Percentiles rank a stretch among this genome's conserved stretches.
These are phyloP conservation scores for Neospermospora avenae DNA, from an alignment of 2,329 filamentous ascomycete genomes.

Conservation along the genomic window DNA sequence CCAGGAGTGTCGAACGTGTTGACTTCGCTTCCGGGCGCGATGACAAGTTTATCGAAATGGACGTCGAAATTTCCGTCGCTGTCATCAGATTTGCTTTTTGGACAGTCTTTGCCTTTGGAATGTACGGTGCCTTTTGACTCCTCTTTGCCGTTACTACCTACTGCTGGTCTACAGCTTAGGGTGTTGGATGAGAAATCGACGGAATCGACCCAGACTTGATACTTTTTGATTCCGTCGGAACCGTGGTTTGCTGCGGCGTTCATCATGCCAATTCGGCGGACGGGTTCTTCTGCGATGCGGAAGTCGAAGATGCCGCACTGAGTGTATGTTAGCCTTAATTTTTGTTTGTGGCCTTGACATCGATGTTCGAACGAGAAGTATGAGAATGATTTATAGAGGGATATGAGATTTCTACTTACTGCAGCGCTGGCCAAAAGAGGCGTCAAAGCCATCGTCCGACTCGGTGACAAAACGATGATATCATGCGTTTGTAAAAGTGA, in stretches of 20 bases:
- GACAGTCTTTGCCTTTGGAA: neutral
- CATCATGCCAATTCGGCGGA: constrained; percentile 35
- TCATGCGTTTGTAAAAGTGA: constrained; percentile 31
- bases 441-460: constrained; percentile 43
- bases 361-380: neutral
- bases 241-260: neutral
- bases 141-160: constrained; percentile 24
- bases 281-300: constrained; percentile 43
- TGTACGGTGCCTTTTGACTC: constrained; percentile 2
- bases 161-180: constrained; percentile 38
- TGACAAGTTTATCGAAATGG: constrained; percentile 41
- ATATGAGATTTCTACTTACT: neutral
- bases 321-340: neutral
- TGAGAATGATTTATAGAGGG: neutral
- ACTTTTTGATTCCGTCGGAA: constrained; percentile 33
- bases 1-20: constrained; percentile 79
- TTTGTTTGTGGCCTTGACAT: neutral
- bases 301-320: constrained; percentile 43
- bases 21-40: constrained; percentile 40
- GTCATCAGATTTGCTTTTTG: constrained; percentile 10
- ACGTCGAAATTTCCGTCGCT: constrained; percentile 36
- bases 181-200: constrained; percentile 38
- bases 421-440: constrained; percentile 44
- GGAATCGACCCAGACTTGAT: constrained; percentile 40
- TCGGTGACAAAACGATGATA: constrained; percentile 42